Evolutionary conservation across 768 basidiomycete species (phyloP), one percentile per base, ranked within the genome.

Genomic region (Hemileccinum impolitum): DNA sequence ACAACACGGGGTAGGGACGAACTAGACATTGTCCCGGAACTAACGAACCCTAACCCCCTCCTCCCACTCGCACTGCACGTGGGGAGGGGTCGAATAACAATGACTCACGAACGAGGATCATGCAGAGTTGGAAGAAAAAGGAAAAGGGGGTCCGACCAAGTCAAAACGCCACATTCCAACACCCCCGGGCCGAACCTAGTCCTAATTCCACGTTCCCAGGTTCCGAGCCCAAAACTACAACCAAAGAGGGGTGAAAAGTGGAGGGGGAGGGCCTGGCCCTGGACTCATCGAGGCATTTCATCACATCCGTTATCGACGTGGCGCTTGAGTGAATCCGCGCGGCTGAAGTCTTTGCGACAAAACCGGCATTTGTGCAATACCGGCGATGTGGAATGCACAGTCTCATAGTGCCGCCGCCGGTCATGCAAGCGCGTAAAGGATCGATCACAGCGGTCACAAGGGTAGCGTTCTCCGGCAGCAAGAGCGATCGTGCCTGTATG

Each of bases 281-380:
- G 32, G 46, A 54, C 51, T 57, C 56, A 67, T 63, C 64, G 67
- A 48, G 76, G 74, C 73, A 76, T 77, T 63, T 82, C 81, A 64
- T 84, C 82, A 70, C 86, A 87, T 43, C 87, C 87, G 57, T 89
- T 87, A 72, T 90, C 87, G 45, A 85, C 58, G 68, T 91, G 89
- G 63, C 89, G 76, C 69, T 90, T 91, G 55, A 90, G 73, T 50
- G 89, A 90, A 70, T 87, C 86, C 42, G 70, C 77, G 65, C 89
- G 80, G 70, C 85, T 87, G 64, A 90, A 89, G 61, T 82, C 82
- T 68, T 89, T 90, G 57, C 77, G 75, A 67, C 89, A 90, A 63
- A 74, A 83, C 23, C 76, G 77, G 68, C 89, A 90, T 44, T 75
- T 77, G 64, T 90, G 87, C 56, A 80, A 70, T 49, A 81, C 74